phyloP scores from a whole-genome alignment of 805 yeast species.

The Yarrowia divulgata region DNA sequence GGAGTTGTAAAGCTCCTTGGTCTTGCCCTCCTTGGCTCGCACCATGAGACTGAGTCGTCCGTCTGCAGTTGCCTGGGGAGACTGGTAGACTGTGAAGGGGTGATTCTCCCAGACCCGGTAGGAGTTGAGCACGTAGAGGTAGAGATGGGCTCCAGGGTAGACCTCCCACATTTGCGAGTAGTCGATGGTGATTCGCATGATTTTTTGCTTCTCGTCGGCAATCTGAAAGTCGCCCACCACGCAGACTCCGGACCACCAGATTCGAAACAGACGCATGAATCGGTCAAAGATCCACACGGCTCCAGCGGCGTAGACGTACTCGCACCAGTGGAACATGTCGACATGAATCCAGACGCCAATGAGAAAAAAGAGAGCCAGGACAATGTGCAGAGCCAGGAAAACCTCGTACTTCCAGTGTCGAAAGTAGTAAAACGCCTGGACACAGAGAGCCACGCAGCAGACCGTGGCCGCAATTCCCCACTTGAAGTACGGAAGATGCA shows the following conservation, averaged over 20 bases:
- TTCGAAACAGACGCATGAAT: conserved; percentile 61
- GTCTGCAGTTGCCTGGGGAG: conserved; percentile 40
- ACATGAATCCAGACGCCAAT: conserved; percentile 67
- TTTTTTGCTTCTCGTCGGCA: conserved; percentile 34
- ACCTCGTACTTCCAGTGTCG: conserved; percentile 66
- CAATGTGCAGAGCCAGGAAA: conserved; percentile 64
- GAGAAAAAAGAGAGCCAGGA: conserved; percentile 61
- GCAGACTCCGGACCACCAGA: conserved; percentile 62
- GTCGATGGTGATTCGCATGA: conserved; percentile 46
- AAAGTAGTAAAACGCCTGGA: conserved; percentile 60
- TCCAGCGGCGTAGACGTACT: conserved; percentile 60
- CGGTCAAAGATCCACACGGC: conserved; percentile 79
- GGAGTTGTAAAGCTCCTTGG: conserved; percentile 39
- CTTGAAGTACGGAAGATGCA: conserved; percentile 29
- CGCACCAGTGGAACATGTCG: conserved; percentile 53
- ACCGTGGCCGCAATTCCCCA: conserved; percentile 57
- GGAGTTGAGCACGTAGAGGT: conserved; percentile 61
- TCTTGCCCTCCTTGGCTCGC: conserved; percentile 42
- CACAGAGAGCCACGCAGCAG: conserved; percentile 54
- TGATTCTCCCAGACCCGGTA: conserved; percentile 72
- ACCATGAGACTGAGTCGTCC: conserved; percentile 41
- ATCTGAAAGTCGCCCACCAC: background rate
- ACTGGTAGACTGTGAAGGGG: conserved; percentile 62
- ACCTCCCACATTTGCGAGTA: conserved; percentile 59
- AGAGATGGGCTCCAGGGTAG: conserved; percentile 64